Conservation (phyloP, 176 grass and related monocot genomes). For the Poa annua region DNA sequence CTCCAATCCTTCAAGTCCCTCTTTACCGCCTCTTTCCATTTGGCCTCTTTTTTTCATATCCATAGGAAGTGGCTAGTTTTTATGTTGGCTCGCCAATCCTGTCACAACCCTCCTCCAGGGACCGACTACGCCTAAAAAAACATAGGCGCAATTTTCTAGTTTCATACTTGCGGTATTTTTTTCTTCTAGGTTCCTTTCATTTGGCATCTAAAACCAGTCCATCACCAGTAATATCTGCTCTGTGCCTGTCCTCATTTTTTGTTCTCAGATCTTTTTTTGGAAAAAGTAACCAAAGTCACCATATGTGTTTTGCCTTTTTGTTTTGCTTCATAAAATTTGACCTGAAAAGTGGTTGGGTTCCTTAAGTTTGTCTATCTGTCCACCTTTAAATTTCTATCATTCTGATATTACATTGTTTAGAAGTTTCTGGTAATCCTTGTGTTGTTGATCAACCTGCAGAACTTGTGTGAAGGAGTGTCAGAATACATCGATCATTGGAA, state of each 20-base stretch:
- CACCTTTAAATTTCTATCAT: conserved; percentile 13
- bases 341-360: not conserved
- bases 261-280: not conserved
- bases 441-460: conserved; percentile 47
- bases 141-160: not conserved
- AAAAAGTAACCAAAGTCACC: not conserved
- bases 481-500: conserved; percentile 51
- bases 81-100: not conserved
- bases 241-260: not conserved
- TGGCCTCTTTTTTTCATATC: not conserved
- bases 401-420: conserved; percentile 5
- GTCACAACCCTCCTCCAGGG: not conserved
- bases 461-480: conserved; percentile 75
- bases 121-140: not conserved
- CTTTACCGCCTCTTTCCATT: not conserved
- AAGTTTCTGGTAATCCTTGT: conserved; percentile 25
- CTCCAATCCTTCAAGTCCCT: not conserved
- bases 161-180: not conserved
- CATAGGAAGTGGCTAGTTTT: not conserved
- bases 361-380: conserved; percentile 8
- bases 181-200: conserved; percentile 6
- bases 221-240: not conserved
- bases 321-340: not conserved
- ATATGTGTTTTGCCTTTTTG: not conserved
- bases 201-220: not conserved